phyloP scores from a whole-genome alignment of 768 basidiomycete species.

The Lactarius deliciosus region DNA sequence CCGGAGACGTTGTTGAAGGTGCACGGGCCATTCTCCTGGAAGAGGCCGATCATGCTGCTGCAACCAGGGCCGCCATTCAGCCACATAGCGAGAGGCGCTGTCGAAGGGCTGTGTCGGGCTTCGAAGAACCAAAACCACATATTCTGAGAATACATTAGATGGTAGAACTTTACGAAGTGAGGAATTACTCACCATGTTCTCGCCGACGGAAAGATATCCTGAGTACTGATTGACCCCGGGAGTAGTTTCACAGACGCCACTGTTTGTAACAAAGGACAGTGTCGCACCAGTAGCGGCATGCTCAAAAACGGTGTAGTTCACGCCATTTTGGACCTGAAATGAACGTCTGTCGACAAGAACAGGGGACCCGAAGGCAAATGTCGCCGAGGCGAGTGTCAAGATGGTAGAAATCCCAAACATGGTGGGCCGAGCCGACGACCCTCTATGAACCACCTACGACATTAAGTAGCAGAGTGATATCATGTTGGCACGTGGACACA shows the following conservation, averaged over 20 bases:
- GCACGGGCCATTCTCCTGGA: conserved; percentile 23
- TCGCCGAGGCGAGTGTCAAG: conserved; percentile 4
- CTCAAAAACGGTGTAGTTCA: conserved; percentile 7
- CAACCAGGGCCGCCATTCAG: conserved; percentile 7
- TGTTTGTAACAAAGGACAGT: neutral
- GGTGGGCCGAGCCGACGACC: neutral
- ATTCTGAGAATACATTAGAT: neutral
- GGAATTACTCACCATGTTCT: neutral
- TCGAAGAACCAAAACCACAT: conserved; percentile 18
- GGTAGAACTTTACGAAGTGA: neutral
- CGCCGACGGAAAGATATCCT: conserved; percentile 2
- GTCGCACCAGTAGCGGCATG: neutral
- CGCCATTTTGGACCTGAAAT: neutral
- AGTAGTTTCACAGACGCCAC: neutral
- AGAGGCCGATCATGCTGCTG: conserved; percentile 3
- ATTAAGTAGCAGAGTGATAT: conserved; percentile 2
- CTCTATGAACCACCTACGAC: neutral
- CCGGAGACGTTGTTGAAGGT: conserved; percentile 17
- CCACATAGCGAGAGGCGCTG: conserved; percentile 9
- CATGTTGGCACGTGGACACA: neutral
- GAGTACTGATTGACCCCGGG: conserved; percentile 3
- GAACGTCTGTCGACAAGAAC: conserved; percentile 6
- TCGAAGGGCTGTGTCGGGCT: neutral
- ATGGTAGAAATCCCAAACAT: conserved; percentile 4
- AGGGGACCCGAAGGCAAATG: neutral